Conservation (phyloP, 495 filamentous ascomycete species). For the Massariosphaeria phaeospora region DNA sequence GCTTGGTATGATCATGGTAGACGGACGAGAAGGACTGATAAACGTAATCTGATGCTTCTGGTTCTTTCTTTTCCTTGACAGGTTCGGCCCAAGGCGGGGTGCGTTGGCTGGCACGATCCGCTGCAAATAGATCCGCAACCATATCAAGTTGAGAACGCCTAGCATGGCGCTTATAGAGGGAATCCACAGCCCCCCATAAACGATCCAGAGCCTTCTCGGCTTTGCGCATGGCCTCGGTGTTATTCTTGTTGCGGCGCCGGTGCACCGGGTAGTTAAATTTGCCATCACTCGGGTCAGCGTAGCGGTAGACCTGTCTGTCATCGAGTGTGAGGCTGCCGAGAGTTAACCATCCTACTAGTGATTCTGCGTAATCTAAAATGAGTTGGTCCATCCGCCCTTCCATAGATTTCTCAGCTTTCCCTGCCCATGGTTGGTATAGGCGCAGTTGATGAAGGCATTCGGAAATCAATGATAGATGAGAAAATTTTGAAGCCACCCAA, state of each 20-base stretch:
- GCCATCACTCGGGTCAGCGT: constrained; percentile 1
- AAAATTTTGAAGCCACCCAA: constrained; percentile 37
- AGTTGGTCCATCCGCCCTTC: constrained; percentile 30
- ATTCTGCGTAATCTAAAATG: constrained; percentile 7
- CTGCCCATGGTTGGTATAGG: constrained; percentile 48
- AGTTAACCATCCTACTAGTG: background rate
- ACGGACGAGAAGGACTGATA: background rate
- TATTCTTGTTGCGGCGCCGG: constrained; percentile 47
- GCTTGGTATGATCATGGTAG: background rate
- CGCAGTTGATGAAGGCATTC: constrained; percentile 44
- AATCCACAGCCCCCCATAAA: constrained; percentile 43
- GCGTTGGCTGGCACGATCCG: constrained; percentile 1
- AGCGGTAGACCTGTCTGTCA: background rate
- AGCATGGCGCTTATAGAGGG: background rate
- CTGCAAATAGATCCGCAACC: background rate
- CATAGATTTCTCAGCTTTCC: constrained; percentile 34
- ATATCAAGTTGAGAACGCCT: background rate
- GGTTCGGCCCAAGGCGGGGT: constrained; percentile 2
- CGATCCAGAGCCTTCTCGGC: constrained; percentile 48
- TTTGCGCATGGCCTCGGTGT: constrained; percentile 38
- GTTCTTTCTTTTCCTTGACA: background rate
- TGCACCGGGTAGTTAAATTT: constrained; percentile 49
- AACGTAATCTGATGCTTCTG: background rate
- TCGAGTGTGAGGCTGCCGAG: background rate
- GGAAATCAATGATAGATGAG: constrained; percentile 44